Base-by-base conservation (phyloP, 108 stramenopile species). In the Nitzschia inconspicua region DNA sequence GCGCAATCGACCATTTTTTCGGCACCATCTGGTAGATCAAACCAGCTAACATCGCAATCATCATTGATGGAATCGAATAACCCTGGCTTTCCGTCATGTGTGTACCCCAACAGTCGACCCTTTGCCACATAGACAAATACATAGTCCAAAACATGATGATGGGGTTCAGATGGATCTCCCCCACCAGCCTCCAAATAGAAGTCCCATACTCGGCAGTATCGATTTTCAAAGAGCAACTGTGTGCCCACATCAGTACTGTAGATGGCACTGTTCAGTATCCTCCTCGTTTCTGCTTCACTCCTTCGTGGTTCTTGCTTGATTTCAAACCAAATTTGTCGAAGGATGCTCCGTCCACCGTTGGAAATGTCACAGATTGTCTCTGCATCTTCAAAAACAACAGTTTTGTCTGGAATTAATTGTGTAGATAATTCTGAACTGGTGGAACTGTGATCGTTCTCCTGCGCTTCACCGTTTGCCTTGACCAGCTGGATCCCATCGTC, bases 181-280 rank as follows among this genome's bases (percentile, higher is more conserved):
- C 59, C 63, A 26, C 60, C 60, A 14, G 60, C 50, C n/a, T 62
- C 70, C 4, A 71, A 46, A 47, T 36, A 71, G 35, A 71, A 71
- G 48, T 71, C 70, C 70, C 70, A 71, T 20, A 56, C 60, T 8
- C 70, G 50, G 24, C 70, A 71, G n/a, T 23, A 47, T 14, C 42
- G 27, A 48, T 71, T 71, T 47, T 71, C 63, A 24, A 64, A 57
- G 25, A 71, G 23, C n/a, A 71, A 32, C 44, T 47, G 28, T 4
- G 70, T 71, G 6, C 70, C 70, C 2, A 71, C 70, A 37, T 63
- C 44, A 8, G 63, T 71, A 3, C 55, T 39, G 39, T 65, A 64
- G 5, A 63, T 54, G 26, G 68, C 68, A 13, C 26, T 34, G 14
- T 41, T 16, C 24, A 70, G 58, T 13, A 62, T 3, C 14, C 46